These are phyloP conservation scores for Pelargonium fulgidum DNA, from an alignment of 441 rosid genomes.

Conservation along the genomic window DNA sequence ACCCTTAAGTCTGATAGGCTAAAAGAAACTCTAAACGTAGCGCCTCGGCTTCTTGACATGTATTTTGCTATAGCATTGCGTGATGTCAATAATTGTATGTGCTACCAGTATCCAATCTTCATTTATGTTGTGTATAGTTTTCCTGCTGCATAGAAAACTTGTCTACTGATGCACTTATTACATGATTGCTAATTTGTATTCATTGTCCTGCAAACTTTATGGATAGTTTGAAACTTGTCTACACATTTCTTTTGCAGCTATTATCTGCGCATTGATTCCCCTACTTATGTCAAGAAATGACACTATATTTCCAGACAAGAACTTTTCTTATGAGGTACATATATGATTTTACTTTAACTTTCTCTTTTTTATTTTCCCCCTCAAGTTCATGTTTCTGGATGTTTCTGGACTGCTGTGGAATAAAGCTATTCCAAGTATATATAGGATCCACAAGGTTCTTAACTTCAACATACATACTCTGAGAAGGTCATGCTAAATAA, in stretches of 20 bases:
- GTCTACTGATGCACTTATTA: slow-evolving; percentile 5
- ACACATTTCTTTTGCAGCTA: slow-evolving; percentile 44
- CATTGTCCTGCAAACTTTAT: slow-evolving; percentile 11
- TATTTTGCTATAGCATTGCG: slow-evolving; percentile 64
- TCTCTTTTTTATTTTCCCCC: neutral
- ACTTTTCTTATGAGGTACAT: slow-evolving; percentile 64
- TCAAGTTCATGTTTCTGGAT: slow-evolving; percentile 12
- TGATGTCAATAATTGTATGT: slow-evolving; percentile 69
- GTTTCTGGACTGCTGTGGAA: neutral
- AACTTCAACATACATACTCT: neutral
- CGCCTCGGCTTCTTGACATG: slow-evolving; percentile 68
- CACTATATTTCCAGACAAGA: slow-evolving; percentile 68
- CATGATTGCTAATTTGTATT: slow-evolving; percentile 2
- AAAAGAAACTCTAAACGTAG: slow-evolving; percentile 58
- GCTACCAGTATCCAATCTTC: slow-evolving; percentile 15
- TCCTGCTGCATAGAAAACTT: neutral
- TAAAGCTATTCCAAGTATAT: neutral
- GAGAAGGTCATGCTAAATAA: neutral
- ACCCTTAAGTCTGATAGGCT: slow-evolving; percentile 64
- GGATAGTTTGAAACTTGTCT: slow-evolving; percentile 16
- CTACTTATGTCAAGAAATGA: slow-evolving; percentile 77
- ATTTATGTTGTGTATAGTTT: neutral
- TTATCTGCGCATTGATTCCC: slow-evolving; percentile 82
- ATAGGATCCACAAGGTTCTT: neutral
- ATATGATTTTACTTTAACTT: slow-evolving; percentile 12